Evolutionary conservation across 164 flowering plant species (phyloP).

Genomic region (Macadamia tetraphylla): DNA sequence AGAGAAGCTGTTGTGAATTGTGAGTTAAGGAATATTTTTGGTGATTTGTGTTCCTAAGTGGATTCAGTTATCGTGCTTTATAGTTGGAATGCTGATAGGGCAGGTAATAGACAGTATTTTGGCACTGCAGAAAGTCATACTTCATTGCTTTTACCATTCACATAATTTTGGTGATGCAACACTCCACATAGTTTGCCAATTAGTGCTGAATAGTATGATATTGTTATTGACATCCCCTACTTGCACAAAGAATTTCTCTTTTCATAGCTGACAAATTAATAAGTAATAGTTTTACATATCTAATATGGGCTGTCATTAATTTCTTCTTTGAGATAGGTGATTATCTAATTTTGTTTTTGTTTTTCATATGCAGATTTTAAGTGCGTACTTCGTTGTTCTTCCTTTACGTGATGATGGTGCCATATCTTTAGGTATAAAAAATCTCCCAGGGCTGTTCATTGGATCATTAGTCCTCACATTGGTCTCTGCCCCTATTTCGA

Average conservation of each 20-base stretch:
- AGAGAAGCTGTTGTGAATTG: too few species aligned
- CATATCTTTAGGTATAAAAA: conserved; percentile 75
- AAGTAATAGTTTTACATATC: neutral
- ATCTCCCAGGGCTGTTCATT: conserved; percentile 74
- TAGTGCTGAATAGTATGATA: neutral
- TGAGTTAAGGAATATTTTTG: too few species aligned
- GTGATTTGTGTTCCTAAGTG: too few species aligned
- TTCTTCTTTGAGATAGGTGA: too few species aligned
- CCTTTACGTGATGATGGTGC: conserved; percentile 98
- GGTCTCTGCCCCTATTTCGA: conserved; percentile 84
- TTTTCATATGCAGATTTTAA: conserved; percentile 53
- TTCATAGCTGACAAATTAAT: neutral
- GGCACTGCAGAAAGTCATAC: too few species aligned
- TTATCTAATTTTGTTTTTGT: neutral
- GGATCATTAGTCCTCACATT: conserved; percentile 81
- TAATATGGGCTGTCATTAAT: too few species aligned
- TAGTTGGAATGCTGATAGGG: too few species aligned
- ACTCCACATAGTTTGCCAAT: neutral
- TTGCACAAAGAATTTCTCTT: neutral
- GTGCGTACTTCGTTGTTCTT: conserved; percentile 87
- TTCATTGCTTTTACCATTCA: too few species aligned
- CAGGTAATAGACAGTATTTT: too few species aligned
- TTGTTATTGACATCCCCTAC: too few species aligned
- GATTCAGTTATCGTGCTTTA: too few species aligned
- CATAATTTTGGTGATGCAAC: too few species aligned